phyloP scores from a whole-genome alignment of 73 alveolate species.

The Paramecium sonneborni region DNA sequence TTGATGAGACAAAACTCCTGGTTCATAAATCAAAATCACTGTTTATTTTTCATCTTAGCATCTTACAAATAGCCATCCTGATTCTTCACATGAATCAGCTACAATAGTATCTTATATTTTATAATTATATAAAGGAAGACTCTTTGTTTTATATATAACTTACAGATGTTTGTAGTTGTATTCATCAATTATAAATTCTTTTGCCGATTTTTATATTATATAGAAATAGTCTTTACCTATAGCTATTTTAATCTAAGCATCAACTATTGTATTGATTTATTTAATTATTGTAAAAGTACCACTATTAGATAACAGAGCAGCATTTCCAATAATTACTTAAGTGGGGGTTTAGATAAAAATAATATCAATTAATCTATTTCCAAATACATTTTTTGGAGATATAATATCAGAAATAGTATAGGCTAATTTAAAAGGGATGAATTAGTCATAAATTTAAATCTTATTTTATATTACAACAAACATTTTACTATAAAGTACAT shows the following conservation, averaged over 20 bases:
- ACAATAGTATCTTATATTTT: neutral
- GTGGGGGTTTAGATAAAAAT: neutral
- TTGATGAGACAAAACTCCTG: constrained; percentile 10
- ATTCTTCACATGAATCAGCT: neutral
- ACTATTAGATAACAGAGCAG: neutral
- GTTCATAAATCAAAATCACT: constrained; percentile 37
- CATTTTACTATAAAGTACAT: neutral
- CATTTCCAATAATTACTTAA: neutral
- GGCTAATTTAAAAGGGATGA: neutral
- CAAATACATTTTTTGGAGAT: neutral
- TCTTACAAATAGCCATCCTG: constrained; percentile 42
- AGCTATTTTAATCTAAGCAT: neutral
- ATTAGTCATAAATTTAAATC: neutral
- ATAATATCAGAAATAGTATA: neutral
- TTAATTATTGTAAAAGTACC: neutral
- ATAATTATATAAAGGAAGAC: constrained; percentile 26
- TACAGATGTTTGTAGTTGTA: neutral
- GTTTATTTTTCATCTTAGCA: neutral
- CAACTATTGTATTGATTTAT: neutral
- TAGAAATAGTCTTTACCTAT: neutral
- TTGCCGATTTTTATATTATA: neutral
- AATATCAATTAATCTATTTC: neutral
- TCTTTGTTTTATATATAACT: neutral
- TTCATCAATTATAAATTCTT: neutral
- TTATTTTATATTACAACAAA: neutral